Percentiles rank a stretch among this genome's conserved stretches.
phyloP scores from a whole-genome alignment of 192 early-diverging fungal species.

The Backusella sp. region DNA sequence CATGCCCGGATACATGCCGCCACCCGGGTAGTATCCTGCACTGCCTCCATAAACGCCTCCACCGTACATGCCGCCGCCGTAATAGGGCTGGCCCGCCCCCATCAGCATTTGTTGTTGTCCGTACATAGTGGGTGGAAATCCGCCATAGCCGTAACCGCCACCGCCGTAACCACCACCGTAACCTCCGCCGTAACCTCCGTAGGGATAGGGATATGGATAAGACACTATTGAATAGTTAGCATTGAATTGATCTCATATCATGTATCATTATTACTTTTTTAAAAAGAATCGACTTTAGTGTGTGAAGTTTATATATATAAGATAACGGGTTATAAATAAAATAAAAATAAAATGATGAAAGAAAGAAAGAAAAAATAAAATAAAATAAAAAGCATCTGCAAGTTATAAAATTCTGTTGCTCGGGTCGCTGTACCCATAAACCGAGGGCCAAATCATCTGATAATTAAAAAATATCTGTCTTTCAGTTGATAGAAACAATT shows the following conservation, averaged over 20 bases:
- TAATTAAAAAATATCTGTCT: not conserved
- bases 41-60: not conserved
- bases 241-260: not conserved
- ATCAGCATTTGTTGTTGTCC: slow-evolving; percentile 3
- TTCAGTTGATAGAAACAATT: not conserved
- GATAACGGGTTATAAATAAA: not conserved
- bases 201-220: slow-evolving; percentile 7
- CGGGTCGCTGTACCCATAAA: not conserved
- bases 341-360: not conserved
- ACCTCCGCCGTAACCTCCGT: not conserved
- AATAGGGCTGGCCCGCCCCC: not conserved
- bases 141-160: not conserved
- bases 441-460: not conserved
- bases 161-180: too few relatives aligned
- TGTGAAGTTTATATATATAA: not conserved
- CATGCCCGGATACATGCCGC: not conserved
- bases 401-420: not conserved
- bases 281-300: not conserved
- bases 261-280: not conserved
- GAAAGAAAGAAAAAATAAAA: not conserved
- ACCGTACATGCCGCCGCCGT: not conserved
- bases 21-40: slow-evolving; percentile 2
- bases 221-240: not conserved
- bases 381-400: not conserved
- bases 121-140: not conserved